Evolutionary conservation across 2,329 filamentous ascomycete species (phyloP).

Genomic region (Periconia macrospinosa): DNA sequence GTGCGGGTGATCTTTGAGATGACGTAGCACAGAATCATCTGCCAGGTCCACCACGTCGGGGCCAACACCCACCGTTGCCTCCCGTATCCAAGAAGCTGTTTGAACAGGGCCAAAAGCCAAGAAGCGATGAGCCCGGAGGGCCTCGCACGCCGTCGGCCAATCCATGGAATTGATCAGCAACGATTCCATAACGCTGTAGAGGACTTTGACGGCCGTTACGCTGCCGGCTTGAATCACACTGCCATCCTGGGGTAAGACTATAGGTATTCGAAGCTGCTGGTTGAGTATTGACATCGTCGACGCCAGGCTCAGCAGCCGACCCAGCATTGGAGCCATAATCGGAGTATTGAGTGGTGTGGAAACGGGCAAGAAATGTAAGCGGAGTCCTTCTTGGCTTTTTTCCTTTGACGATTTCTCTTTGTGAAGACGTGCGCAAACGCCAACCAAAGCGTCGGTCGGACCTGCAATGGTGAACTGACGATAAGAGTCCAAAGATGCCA

Average conservation of each 20-base stretch:
- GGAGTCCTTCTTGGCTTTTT: too few species aligned
- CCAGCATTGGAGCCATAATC: conserved; percentile 4
- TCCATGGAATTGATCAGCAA: background rate
- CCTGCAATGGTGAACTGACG: conserved; percentile 3
- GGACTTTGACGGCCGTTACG: too few species aligned
- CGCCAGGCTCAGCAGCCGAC: conserved; percentile 1
- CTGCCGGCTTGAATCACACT: too few species aligned
- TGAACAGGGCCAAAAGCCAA: conserved; percentile 5
- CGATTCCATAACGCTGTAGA: too few species aligned
- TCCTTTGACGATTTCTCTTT: too few species aligned
- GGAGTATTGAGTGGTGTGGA: conserved; percentile 5
- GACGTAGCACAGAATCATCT: too few species aligned
- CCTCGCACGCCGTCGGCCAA: conserved; percentile 3
- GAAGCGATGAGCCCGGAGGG: conserved; percentile 3
- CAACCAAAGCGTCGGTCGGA: conserved; percentile 2
- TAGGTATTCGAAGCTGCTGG: too few species aligned
- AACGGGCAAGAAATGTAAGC: conserved; percentile 5
- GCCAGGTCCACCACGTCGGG: conserved; percentile 3
- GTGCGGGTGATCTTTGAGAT: background rate
- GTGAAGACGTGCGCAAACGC: too few species aligned
- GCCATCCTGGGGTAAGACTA: too few species aligned
- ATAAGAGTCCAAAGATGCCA: conserved; percentile 5
- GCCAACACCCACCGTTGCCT: conserved; percentile 1
- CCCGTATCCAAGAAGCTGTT: conserved; percentile 6
- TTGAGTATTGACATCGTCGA: background rate